These are phyloP conservation scores for Beauveria australis DNA, from an alignment of 2,329 filamentous ascomycete species.

Conservation along the genomic window DNA sequence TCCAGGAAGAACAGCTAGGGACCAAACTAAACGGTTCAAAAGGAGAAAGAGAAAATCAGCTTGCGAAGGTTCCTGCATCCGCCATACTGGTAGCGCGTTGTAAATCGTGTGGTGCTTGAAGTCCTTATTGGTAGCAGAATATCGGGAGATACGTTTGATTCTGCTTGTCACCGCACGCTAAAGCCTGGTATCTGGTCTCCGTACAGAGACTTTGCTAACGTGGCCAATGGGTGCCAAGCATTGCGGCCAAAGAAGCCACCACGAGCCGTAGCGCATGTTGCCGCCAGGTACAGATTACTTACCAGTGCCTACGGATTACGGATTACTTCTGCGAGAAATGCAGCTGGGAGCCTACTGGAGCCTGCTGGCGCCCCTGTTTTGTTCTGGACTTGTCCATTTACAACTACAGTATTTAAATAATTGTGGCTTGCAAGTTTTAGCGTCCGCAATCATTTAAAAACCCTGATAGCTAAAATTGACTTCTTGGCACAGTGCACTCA, in stretches of 20 bases:
- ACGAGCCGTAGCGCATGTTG: background rate
- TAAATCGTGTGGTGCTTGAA: background rate
- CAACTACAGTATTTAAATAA: too few species aligned
- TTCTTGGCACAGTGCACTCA: background rate
- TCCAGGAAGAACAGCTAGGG: too few species aligned
- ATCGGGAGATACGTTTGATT: background rate
- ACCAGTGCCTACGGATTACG: too few species aligned
- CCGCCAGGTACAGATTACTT: too few species aligned
- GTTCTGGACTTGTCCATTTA: too few species aligned
- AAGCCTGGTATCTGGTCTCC: background rate
- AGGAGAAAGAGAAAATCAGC: background rate
- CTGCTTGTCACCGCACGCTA: background rate
- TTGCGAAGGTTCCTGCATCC: background rate
- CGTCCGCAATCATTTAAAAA: too few species aligned
- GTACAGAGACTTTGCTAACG: background rate
- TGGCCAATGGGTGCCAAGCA: constrained; percentile 19
- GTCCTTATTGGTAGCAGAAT: background rate
- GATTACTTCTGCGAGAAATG: too few species aligned
- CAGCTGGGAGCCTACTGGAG: too few species aligned
- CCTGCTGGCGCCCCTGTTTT: too few species aligned
- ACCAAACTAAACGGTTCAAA: background rate
- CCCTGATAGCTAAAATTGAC: constrained; percentile 13
- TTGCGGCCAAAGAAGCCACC: constrained; percentile 17
- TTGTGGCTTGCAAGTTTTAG: too few species aligned
- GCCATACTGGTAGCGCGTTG: background rate